Percentiles rank a stretch among this genome's conserved stretches.
Conservation (phyloP, 2,329 filamentous ascomycete genomes). For the Polychaeton citri region DNA sequence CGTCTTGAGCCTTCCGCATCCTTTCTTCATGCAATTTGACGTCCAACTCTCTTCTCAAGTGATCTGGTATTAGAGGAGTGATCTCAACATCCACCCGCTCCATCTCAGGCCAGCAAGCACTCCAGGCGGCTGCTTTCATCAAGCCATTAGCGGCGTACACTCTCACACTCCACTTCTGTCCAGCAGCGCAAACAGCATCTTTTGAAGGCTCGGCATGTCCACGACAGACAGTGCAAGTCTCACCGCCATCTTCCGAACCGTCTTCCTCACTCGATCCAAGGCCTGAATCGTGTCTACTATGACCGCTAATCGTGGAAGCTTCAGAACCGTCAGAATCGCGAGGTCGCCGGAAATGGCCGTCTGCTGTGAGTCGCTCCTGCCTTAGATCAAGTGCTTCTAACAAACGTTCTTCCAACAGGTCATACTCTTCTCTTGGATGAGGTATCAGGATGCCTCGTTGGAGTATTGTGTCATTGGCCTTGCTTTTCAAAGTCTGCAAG, state of each 20-base stretch:
- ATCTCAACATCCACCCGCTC: slow-evolving; percentile 95
- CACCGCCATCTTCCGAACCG: slow-evolving; percentile 5
- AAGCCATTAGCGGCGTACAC: slow-evolving; percentile 91
- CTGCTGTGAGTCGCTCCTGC: slow-evolving; percentile 56
- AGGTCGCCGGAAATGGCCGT: slow-evolving; percentile 58
- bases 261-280: slow-evolving; percentile 14
- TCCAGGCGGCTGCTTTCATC: slow-evolving; percentile 85
- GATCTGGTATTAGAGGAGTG: slow-evolving; percentile 53
- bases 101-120: slow-evolving; percentile 93
- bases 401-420: slow-evolving; percentile 63
- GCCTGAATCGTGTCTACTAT: slow-evolving; percentile 17
- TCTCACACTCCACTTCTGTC: slow-evolving; percentile 61
- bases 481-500: slow-evolving; percentile 55
- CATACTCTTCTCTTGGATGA: slow-evolving; percentile 69
- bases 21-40: slow-evolving; percentile 29
- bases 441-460: slow-evolving; percentile 61
- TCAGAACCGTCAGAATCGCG: slow-evolving; percentile 29
- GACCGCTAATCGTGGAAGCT: slow-evolving; percentile 1
- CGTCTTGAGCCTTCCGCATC: slow-evolving; percentile 17
- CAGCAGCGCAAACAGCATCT: slow-evolving; percentile 22
- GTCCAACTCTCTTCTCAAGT: slow-evolving; percentile 47
- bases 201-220: slow-evolving; percentile 23
- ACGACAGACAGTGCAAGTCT: slow-evolving; percentile 21
- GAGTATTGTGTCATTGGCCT: slow-evolving; percentile 58
- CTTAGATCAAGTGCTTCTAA: slow-evolving; percentile 62